Evolutionary conservation across 179 eudicot species (phyloP).

Genomic region (Beta lomatogona): DNA sequence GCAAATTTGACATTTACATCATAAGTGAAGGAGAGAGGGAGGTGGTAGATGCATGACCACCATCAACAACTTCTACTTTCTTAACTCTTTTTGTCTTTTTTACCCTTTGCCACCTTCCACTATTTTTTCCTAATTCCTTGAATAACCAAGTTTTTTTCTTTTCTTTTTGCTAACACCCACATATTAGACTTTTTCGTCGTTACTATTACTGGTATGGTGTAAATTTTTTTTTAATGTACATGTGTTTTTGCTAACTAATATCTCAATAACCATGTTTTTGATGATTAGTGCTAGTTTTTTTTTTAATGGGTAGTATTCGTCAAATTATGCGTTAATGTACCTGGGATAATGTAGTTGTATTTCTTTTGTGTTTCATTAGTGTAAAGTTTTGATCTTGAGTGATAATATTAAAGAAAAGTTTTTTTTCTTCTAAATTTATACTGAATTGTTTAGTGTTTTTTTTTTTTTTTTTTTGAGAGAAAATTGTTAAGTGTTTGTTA

Average conservation of each 20-base stretch:
- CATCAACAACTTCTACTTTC: constrained; percentile 27
- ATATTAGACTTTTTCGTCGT: too few species aligned
- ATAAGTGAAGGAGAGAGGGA: neutral
- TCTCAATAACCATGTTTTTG: constrained; percentile 10
- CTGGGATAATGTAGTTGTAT: neutral
- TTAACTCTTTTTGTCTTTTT: neutral
- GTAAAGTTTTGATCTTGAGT: neutral
- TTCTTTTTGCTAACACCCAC: too few species aligned
- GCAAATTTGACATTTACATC: constrained; percentile 16
- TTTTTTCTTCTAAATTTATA: neutral
- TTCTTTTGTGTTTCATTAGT: neutral
- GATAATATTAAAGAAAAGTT: neutral
- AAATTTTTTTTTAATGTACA: constrained; percentile 5
- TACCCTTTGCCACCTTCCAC: constrained; percentile 31
- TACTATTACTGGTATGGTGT: constrained; percentile 7
- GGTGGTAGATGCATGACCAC: constrained; percentile 82
- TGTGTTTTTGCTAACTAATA: neutral
- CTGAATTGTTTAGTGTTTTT: neutral
- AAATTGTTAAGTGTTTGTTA: neutral
- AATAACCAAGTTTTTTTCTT: neutral
- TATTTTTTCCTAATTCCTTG: neutral
- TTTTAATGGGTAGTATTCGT: constrained; percentile 5
- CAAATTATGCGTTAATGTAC: neutral
- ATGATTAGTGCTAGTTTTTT: neutral
- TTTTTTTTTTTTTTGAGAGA: too few species aligned